These are phyloP conservation scores for Gossypium anomalum DNA, from an alignment of 345 rosid species.

Conservation along the genomic window DNA sequence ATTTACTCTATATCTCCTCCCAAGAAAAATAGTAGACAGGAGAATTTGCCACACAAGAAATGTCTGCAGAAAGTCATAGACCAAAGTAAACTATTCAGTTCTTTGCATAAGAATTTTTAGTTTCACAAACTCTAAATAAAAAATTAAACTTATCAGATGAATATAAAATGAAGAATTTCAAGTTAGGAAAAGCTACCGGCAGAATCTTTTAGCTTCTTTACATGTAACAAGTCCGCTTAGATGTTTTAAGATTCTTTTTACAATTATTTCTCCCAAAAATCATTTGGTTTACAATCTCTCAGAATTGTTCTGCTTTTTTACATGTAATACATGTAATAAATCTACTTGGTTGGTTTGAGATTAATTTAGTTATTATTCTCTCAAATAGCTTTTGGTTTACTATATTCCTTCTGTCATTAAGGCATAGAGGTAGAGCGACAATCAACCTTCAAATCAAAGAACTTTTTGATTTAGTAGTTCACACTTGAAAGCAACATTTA, in stretches of 20 bases:
- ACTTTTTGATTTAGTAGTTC: neutral
- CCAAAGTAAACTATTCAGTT: constrained; percentile 12
- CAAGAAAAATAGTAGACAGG: constrained; percentile 74
- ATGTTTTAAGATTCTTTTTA: neutral
- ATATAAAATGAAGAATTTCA: neutral
- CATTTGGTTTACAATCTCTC: neutral
- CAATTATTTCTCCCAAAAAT: neutral
- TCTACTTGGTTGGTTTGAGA: neutral
- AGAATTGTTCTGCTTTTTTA: neutral
- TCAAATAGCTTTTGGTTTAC: neutral
- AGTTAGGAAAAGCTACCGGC: neutral
- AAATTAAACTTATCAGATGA: neutral
- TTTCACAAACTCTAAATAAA: neutral
- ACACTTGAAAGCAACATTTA: neutral
- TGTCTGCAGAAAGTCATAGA: constrained; percentile 49
- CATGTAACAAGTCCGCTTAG: neutral
- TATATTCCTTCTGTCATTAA: neutral
- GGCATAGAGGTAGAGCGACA: neutral
- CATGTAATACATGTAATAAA: neutral
- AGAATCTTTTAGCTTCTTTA: neutral
- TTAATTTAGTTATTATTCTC: neutral
- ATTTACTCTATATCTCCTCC: constrained; percentile 77
- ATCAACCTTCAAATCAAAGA: neutral
- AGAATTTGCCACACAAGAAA: constrained; percentile 96
- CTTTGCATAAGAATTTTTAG: neutral